Evolutionary conservation across 2,329 filamentous ascomycete genomes (phyloP), one percentile per base, ranked within the genome.

Genomic region (Aspergillus ustus): DNA sequence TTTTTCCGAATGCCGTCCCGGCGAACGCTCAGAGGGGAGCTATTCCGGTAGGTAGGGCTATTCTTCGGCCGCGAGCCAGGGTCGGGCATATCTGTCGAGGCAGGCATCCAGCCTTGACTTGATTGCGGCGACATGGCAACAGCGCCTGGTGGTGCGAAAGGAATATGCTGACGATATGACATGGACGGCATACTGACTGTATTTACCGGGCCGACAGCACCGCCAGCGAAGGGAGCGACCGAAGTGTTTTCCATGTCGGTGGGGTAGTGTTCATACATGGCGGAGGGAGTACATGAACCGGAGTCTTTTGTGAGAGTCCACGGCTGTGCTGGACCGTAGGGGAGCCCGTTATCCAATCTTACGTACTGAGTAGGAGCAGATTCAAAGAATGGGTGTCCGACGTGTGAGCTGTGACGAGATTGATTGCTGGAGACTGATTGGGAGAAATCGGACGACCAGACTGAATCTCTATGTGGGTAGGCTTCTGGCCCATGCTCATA

Each of bases 1-100:
- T 98, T 98, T 88, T 99, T 99, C 72, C 95, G 88, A 78, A 98
- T 96, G 64, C 95, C 92, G 70, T 96, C 93, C 60, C 92, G 88
- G 69, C 91, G 86, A 57, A 87, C 80, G 64, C 87, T 85, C 77
- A 91, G 82, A 59, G 93, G 89, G 64, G 93, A 92, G 80, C 91
- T 90, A 57, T 76, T 69, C 86, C 90, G 73, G 88, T 87, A 77
- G 59, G 85, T 83, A 29, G 91, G 87, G 77, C 87, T 93, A 74
- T 86, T 86, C 46, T 87, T 72, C 72, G 84, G 77, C 80, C 85
- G 73, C 73, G 81, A 81, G 70, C 66, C 77, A 70, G 73, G 82
- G 77, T 83, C 86, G 71, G 77, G 70, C 57, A 78, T 72, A 62
- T 82, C 81, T 45, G 80, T 80, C 44, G 81, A 77, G 17, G 78